Percentiles rank a stretch among this genome's conserved stretches.
These are phyloP conservation scores for Lactifluus subvellereus DNA, from an alignment of 768 basidiomycete genomes.

Conservation along the genomic window DNA sequence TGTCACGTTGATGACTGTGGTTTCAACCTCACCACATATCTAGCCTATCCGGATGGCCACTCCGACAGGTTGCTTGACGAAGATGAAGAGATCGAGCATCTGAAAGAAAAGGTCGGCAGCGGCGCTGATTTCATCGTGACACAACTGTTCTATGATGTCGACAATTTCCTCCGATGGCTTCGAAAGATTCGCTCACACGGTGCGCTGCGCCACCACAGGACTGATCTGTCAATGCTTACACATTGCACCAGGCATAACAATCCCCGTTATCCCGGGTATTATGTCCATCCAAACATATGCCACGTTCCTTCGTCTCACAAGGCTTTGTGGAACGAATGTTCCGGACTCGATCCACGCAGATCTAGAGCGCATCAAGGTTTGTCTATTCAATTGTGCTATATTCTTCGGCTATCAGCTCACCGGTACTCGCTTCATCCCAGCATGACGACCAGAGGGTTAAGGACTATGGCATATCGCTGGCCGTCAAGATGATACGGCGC, in stretches of 20 bases:
- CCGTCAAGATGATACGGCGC: slow-evolving; percentile 69
- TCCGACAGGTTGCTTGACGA: slow-evolving; percentile 53
- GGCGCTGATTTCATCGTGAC: slow-evolving; percentile 96
- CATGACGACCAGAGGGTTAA: slow-evolving; percentile 93
- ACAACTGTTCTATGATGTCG: slow-evolving; percentile 95
- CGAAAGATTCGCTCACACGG: slow-evolving; percentile 65
- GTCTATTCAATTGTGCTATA: slow-evolving; percentile 24
- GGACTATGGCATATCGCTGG: slow-evolving; percentile 85
- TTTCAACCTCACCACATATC: slow-evolving; percentile 5
- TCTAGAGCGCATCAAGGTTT: slow-evolving; percentile 71
- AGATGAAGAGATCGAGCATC: slow-evolving; percentile 56
- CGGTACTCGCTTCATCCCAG: slow-evolving; percentile 35
- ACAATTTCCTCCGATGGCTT: slow-evolving; percentile 78
- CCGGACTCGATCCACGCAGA: slow-evolving; percentile 60
- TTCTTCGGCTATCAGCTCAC: not conserved
- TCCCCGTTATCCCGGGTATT: slow-evolving; percentile 91
- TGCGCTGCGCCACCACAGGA: slow-evolving; percentile 28
- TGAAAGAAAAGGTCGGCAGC: slow-evolving; percentile 86
- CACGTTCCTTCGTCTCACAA: slow-evolving; percentile 87
- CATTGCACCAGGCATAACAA: slow-evolving; percentile 58
- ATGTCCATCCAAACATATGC: slow-evolving; percentile 98
- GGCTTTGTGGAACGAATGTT: slow-evolving; percentile 77
- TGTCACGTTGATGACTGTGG: not conserved
- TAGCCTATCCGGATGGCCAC: slow-evolving; percentile 91
- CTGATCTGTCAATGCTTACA: not conserved